phyloP scores from a whole-genome alignment of 805 yeast genomes.

The Suhomyces sp. region DNA sequence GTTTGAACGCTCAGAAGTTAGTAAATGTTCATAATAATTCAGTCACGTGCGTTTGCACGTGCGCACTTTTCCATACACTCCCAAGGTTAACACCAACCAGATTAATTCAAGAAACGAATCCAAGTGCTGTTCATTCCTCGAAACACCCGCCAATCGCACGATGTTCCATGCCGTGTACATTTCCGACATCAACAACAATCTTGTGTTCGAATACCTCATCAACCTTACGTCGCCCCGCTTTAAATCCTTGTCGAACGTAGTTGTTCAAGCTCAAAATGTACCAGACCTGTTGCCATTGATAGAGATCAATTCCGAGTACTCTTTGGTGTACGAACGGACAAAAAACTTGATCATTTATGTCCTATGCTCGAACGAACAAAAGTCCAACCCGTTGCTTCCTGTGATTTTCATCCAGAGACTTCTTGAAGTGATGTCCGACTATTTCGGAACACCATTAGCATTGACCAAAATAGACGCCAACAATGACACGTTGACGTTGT shows the following conservation, averaged over 20 bases:
- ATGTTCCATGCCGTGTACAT: constrained; percentile 46
- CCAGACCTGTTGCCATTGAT: constrained; percentile 22
- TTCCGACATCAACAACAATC: constrained; percentile 32
- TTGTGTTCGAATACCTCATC: constrained; percentile 38
- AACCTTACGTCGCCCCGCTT: constrained; percentile 33
- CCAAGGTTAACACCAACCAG: too few species aligned
- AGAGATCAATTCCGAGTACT: constrained; percentile 31
- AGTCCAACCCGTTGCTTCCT: constrained; percentile 52
- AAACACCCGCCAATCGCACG: background rate
- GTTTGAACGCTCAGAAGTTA: too few species aligned
- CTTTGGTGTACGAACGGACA: constrained; percentile 22
- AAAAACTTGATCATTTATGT: constrained; percentile 27
- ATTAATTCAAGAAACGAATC: too few species aligned
- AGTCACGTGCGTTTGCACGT: too few species aligned
- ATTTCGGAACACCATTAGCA: constrained; percentile 57
- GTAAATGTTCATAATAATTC: too few species aligned
- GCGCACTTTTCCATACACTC: too few species aligned
- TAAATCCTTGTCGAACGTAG: constrained; percentile 17
- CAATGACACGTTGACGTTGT: constrained; percentile 64
- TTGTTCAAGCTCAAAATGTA: constrained; percentile 5
- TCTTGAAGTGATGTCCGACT: constrained; percentile 53
- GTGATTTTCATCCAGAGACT: constrained; percentile 51
- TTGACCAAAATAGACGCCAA: constrained; percentile 63
- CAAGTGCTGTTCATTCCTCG: background rate
- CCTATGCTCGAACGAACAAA: constrained; percentile 20